Evolutionary conservation across 164 flowering plant species (phyloP).

Genomic region (Nymphaea colorata): DNA sequence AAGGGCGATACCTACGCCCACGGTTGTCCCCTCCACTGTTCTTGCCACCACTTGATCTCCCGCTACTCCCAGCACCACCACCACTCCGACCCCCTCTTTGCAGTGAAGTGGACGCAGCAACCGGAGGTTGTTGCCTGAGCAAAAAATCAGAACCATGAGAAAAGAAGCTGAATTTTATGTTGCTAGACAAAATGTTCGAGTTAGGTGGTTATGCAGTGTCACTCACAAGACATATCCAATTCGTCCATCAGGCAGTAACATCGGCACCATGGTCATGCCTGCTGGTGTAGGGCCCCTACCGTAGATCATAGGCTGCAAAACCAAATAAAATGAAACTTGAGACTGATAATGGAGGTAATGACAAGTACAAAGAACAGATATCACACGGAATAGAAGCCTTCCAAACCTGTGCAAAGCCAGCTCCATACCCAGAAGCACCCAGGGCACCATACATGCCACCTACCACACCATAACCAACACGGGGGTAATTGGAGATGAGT

Average conservation of each 20-base stretch:
- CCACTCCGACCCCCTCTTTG: constrained; percentile 6
- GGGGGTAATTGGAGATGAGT: constrained; percentile 45
- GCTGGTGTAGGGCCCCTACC: constrained; percentile 61
- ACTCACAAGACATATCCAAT: constrained; percentile 87
- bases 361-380: background rate
- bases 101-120: constrained; percentile 2
- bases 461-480: constrained; percentile 50
- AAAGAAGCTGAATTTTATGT: background rate
- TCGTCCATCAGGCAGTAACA: constrained; percentile 81
- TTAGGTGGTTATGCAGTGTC: background rate
- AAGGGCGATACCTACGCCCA: constrained; percentile 12
- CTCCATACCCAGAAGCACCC: constrained; percentile 43
- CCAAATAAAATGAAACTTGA: background rate
- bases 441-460: constrained; percentile 52
- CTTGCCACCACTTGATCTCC: constrained; percentile 9
- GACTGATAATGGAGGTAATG: too few species aligned
- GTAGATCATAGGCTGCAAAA: constrained; percentile 56
- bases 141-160: background rate
- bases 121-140: constrained; percentile 11
- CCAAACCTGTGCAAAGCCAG: constrained; percentile 47
- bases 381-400: too few species aligned
- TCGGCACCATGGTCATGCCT: constrained; percentile 89
- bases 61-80: background rate
- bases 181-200: background rate
- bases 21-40: constrained; percentile 6